Base-by-base conservation (phyloP, 2,329 filamentous ascomycete species). In the Beauveria sp. region DNA sequence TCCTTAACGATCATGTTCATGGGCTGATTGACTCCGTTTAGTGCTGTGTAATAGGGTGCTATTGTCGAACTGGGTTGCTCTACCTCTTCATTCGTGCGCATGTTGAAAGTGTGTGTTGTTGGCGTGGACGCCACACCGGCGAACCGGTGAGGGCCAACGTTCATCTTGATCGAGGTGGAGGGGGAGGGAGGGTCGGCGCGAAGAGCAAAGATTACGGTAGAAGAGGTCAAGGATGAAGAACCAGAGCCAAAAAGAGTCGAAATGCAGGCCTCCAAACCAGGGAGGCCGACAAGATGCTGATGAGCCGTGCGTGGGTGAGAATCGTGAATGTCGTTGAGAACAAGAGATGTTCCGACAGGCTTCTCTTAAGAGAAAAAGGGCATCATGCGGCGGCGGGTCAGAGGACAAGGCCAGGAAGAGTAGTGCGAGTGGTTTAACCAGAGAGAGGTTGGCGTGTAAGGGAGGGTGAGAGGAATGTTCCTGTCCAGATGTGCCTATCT, bases 1-100 rank as follows among this genome's bases (percentile, higher is more conserved):
- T 86, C 77, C 67, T 77, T 81, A 68, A 86, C 84, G 14, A 83
- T 66, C 65, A 83, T 70, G 69, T 88, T 86, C 65, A 80, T 74
- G 2, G 73, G 66, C 68, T 86, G 84, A 66, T 85, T 81, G 64
- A 88, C 84, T 59, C 85, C 85, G 66, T 80, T 81, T 63, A 88
- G 77, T 52, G 76, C 77, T 37, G 79, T 80, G 66, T 80, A 77
- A 70, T 79, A 88, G 20, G 81, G 80, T 16, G 80, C 77, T 62
- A 86, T 81, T 22, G 81, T 83, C 22, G 77, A 75, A 47, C 73
- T 76, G 24, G 77, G 70, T 53, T 62, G 52, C 56, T 72, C 68
- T 64, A 70, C 67, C 63, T 69, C 68, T 59, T 53, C 50, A 47
- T 26, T 47, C 53, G 57, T 59, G 47, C 70, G 64, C 41, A 66